Base-by-base conservation (phyloP, 768 basidiomycete genomes). In the Naganishia onofrii region DNA sequence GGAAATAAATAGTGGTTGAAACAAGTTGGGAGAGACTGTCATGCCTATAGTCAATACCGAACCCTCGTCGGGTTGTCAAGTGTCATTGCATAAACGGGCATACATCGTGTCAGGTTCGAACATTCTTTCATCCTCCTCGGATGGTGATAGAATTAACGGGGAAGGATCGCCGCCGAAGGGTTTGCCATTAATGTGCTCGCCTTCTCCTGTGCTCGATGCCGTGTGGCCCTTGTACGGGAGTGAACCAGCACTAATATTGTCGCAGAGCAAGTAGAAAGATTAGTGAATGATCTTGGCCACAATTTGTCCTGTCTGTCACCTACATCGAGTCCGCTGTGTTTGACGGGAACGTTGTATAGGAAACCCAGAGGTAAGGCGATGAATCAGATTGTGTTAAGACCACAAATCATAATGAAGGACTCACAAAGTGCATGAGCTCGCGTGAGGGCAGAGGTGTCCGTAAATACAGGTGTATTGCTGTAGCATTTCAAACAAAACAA, bases 381-480 rank as follows among this genome's bases (percentile, higher is more conserved):
- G 9, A 32, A 55, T 56, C 28, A 56, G 29, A 32, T 3, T 32
- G 36, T 7, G 28, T 58, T 21, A 19, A 34, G n/a, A 36, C 34
- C 21, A 42, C 42, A 15, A 42, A 15, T 7, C 42, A 42, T 42
- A 42, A 15, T 10, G 2, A 10, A 2, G 2, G 13, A 42, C 42
- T 15, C 32, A 58, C 57, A 58, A 58, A 23, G 34, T 58, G 57
- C 57, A 58, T 1, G 57, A 32, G 15, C 57, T 38, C 55, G 53
- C 67, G 15, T 55, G 54, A 7, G 68, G 68, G 34, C 68, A 69
- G 29, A 69, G 56, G 26, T 69, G 68, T 7, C 68, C 68, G 34
- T 69, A 60, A n/a, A 69, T 69, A n/a, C 68, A 69, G 29, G 68
- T 58, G 23, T 69, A 29, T 32, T 69, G 68, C 51, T 51, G 36